These are phyloP conservation scores for Monosporascus ibericus DNA, from an alignment of 2,329 filamentous ascomycete genomes.

Conservation along the genomic window DNA sequence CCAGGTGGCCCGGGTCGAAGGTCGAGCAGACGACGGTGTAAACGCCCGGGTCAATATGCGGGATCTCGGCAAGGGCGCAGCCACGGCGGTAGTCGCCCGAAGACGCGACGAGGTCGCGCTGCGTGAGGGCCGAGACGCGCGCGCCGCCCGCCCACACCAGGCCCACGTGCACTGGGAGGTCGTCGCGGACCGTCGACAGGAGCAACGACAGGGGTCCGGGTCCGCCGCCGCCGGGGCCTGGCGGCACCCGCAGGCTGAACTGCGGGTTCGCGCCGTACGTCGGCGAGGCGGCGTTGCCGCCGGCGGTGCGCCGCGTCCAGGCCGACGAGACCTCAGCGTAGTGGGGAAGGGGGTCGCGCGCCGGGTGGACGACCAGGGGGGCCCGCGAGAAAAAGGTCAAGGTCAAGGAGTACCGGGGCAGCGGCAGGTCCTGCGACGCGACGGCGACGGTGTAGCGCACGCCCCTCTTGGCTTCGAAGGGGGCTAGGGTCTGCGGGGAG, in stretches of 20 bases:
- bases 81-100: conserved; percentile 86
- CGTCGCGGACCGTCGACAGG: conserved; percentile 59
- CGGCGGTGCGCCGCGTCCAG: conserved; percentile 77
- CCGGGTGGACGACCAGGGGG: conserved; percentile 55
- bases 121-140: conserved; percentile 62
- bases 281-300: conserved; percentile 72
- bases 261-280: conserved; percentile 85
- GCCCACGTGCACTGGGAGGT: conserved; percentile 77
- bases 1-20: conserved; percentile 74
- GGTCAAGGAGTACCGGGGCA: conserved; percentile 75
- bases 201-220: conserved; percentile 63
- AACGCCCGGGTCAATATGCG: conserved; percentile 57
- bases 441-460: conserved; percentile 56
- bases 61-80: conserved; percentile 63
- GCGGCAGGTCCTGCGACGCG: conserved; percentile 71
- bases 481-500: conserved; percentile 83
- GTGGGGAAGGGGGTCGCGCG: conserved; percentile 52
- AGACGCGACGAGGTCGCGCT: conserved; percentile 72
- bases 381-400: conserved; percentile 72
- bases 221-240: conserved; percentile 13
- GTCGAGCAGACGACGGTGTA: conserved; percentile 91
- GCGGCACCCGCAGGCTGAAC: conserved; percentile 59
- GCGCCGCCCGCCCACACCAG: conserved; percentile 72
- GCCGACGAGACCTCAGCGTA: conserved; percentile 53
- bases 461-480: conserved; percentile 50